Evolutionary conservation across 2,329 filamentous ascomycete species (phyloP).

Genomic region (Phialophora expanda): DNA sequence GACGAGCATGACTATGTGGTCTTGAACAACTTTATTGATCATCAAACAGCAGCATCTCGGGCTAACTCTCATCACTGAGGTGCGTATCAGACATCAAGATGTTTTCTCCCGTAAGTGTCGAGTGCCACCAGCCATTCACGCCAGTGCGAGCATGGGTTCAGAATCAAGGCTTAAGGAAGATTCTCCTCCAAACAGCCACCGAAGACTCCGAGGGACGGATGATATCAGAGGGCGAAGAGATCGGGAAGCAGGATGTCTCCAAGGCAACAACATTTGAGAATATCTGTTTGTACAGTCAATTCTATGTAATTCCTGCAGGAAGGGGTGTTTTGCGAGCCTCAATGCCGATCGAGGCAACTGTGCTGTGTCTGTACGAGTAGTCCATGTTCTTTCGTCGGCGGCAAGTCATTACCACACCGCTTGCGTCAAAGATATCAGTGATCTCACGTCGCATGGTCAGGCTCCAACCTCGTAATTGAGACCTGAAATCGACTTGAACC

Average conservation of each 20-base stretch:
- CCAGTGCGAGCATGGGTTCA: conserved; percentile 8
- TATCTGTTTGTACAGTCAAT: too few relatives aligned
- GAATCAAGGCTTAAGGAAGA: background rate
- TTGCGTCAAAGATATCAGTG: background rate
- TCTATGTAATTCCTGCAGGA: background rate
- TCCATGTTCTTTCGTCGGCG: background rate
- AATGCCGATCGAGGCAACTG: background rate
- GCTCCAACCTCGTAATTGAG: background rate
- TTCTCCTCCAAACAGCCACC: background rate
- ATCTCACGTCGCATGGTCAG: background rate
- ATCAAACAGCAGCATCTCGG: background rate
- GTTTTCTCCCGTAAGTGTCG: too few relatives aligned
- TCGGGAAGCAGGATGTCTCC: too few relatives aligned
- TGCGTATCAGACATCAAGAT: conserved; percentile 1
- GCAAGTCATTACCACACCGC: too few relatives aligned
- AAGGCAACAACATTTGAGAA: background rate
- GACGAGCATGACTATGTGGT: background rate
- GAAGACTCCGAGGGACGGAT: conserved; percentile 2
- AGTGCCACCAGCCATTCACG: background rate
- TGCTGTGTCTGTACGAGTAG: background rate
- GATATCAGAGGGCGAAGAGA: too few relatives aligned
- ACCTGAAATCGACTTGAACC: background rate
- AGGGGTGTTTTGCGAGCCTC: background rate
- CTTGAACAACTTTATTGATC: background rate
- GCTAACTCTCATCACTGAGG: conserved; percentile 4